phyloP scores from a whole-genome alignment of 257 asterid genomes.

The Salvia splendens region DNA sequence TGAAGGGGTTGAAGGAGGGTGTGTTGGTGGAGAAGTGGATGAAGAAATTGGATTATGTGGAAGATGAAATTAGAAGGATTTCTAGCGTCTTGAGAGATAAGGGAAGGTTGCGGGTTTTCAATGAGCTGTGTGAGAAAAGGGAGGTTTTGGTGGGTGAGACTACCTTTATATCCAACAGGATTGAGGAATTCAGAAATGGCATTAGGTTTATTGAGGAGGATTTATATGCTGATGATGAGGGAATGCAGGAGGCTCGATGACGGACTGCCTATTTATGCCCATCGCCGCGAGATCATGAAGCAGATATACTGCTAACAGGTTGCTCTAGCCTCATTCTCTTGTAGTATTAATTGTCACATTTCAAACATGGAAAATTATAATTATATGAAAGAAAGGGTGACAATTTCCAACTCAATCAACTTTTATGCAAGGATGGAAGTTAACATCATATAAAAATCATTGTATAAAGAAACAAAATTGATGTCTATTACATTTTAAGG shows the following conservation, averaged over 20 bases:
- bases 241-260: conserved; percentile 78
- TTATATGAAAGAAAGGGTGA: too few relatives aligned
- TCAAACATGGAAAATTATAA: too few relatives aligned
- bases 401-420: too few relatives aligned
- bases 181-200: conserved; percentile 63
- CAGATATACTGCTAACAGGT: conserved; percentile 72
- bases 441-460: too few relatives aligned
- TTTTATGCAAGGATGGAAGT: too few relatives aligned
- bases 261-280: conserved; percentile 80
- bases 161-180: conserved; percentile 53
- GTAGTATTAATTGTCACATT: neutral
- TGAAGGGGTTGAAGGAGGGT: conserved; percentile 47
- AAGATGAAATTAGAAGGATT: conserved; percentile 34
- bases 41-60: conserved; percentile 38
- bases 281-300: conserved; percentile 50
- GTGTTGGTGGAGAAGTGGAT: conserved; percentile 49
- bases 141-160: conserved; percentile 50
- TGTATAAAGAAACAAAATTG: too few relatives aligned
- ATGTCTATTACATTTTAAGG: too few relatives aligned
- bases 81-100: neutral
- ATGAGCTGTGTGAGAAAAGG: conserved; percentile 36
- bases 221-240: conserved; percentile 64
- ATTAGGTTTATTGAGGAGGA: conserved; percentile 45
- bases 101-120: conserved; percentile 6
- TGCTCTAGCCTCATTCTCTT: neutral